These are phyloP conservation scores for Colletotrichum eremochloae DNA, from an alignment of 2,329 filamentous ascomycete genomes.

Conservation along the genomic window DNA sequence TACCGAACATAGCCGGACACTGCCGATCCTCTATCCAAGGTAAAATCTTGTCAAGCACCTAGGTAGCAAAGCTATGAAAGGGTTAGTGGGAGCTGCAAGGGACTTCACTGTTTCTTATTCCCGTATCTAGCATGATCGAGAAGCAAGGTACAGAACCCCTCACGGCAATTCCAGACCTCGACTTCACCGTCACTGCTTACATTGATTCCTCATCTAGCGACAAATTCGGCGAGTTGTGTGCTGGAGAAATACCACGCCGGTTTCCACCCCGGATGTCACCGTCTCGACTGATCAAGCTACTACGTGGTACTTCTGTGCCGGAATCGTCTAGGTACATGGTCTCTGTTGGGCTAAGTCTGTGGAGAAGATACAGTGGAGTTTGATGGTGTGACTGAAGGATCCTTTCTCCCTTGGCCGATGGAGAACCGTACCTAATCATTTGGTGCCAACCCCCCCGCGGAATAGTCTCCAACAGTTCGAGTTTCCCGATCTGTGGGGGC, in stretches of 20 bases:
- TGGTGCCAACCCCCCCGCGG: constrained; percentile 23
- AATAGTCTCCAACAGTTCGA: constrained; percentile 12
- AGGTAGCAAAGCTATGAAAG: background rate
- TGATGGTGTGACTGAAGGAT: constrained; percentile 29
- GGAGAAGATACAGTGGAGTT: constrained; percentile 37
- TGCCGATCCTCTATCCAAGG: constrained; percentile 21
- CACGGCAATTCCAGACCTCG: background rate
- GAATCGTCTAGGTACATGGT: constrained; percentile 26
- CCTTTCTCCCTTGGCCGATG: background rate
- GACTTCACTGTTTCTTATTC: background rate
- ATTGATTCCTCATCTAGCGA: constrained; percentile 12
- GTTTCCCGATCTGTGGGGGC: constrained; percentile 35
- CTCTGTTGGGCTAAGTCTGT: constrained; percentile 26
- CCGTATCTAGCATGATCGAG: background rate
- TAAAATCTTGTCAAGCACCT: background rate
- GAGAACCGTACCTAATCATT: constrained; percentile 1
- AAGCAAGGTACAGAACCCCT: background rate
- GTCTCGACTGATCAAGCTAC: constrained; percentile 32
- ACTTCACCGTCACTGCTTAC: constrained; percentile 9
- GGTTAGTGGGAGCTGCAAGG: constrained; percentile 12
- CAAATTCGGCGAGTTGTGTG: constrained; percentile 35
- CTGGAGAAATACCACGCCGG: constrained; percentile 17
- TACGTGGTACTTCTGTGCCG: background rate
- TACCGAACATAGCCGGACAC: constrained; percentile 35
- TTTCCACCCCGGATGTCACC: constrained; percentile 36